Percentiles rank a stretch among this genome's conserved stretches.
phyloP scores from a whole-genome alignment of 345 rosid species.

The Gossypium stocksii region DNA sequence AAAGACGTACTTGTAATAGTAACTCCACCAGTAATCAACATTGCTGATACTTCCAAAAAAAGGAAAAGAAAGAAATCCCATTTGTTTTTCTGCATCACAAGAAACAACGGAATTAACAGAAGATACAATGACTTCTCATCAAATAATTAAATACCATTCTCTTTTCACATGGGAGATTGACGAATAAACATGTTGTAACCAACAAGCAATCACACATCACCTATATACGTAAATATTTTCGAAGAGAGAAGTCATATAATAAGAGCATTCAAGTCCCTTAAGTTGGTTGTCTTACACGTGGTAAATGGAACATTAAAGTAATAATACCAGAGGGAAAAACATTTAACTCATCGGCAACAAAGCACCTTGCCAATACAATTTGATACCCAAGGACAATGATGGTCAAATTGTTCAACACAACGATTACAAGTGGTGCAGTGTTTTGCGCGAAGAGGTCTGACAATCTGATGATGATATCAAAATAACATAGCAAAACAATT shows the following conservation, averaged over 20 bases:
- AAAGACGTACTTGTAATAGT: slow-evolving; percentile 66
- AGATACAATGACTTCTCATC: neutral
- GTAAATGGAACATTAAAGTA: neutral
- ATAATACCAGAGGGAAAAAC: neutral
- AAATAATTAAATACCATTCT: neutral
- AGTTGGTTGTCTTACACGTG: neutral
- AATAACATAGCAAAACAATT: slow-evolving; percentile 17
- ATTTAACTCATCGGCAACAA: slow-evolving; percentile 13
- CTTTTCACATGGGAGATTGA: neutral
- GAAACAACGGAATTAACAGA: slow-evolving; percentile 10
- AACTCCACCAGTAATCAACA: slow-evolving; percentile 84
- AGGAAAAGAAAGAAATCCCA: slow-evolving; percentile 92
- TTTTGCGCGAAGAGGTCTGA: slow-evolving; percentile 95
- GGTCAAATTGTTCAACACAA: slow-evolving; percentile 98
- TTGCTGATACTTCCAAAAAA: slow-evolving; percentile 78
- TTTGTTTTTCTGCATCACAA: slow-evolving; percentile 82
- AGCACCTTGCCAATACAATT: slow-evolving; percentile 96
- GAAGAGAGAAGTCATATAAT: neutral
- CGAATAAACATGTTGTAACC: neutral
- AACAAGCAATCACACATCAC: neutral
- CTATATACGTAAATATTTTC: neutral
- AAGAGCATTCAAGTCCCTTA: neutral
- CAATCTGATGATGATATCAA: slow-evolving; percentile 48
- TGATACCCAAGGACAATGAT: slow-evolving; percentile 99
- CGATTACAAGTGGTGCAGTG: slow-evolving; percentile 94